Base-by-base conservation (phyloP, 2,329 filamentous ascomycete genomes). In the Neofusicoccum ribis region DNA sequence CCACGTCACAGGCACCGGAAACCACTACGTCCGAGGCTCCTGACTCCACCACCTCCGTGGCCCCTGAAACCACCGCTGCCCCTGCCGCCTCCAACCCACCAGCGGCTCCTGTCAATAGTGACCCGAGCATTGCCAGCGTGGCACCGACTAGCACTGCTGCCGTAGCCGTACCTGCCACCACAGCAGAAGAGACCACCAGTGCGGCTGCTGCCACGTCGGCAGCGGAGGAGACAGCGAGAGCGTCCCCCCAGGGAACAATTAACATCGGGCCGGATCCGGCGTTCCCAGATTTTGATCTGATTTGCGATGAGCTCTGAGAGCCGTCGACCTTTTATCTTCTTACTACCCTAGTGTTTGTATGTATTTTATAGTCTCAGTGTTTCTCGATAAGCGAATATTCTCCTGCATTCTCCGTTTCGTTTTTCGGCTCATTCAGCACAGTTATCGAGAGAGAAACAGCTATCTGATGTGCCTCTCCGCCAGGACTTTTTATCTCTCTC, bases 231-330 rank as follows among this genome's bases (percentile, higher is more conserved):
- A 63, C 56, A 7, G 39, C 20, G 17, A 41, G 31, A 34, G 43
- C 43, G 74, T 47, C 62, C 67, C 2, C 67, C 1, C 67, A 74
- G 3, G 69, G 69, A 41, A 76, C 71, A 34, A 68, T 65, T 46
- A 77, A 77, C 67, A 74, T 78, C 47, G 76, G 76, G 9, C 73
- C 72, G 41, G 76, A 78, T 69, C 76, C 74, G 1, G 62, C 70
- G 11, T 78, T 78, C 66, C 74, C 74, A 3, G 74, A 77, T 64
- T 78, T 77, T 56, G 76, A 78, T 68, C 65, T 78, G 34, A 75
- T 78, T 36, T 78, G 76, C 51, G 72, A 73, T n/a, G 56, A 60
- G 43, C 56, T 60, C 56, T 60, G 56, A 60, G 56, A 60, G 56
- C 56, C 39, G 11, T 15, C 12, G 6, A 34, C 8, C 8, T 17